Base-by-base conservation (phyloP, 805 yeast genomes). In the Lipomyces anomalus region DNA sequence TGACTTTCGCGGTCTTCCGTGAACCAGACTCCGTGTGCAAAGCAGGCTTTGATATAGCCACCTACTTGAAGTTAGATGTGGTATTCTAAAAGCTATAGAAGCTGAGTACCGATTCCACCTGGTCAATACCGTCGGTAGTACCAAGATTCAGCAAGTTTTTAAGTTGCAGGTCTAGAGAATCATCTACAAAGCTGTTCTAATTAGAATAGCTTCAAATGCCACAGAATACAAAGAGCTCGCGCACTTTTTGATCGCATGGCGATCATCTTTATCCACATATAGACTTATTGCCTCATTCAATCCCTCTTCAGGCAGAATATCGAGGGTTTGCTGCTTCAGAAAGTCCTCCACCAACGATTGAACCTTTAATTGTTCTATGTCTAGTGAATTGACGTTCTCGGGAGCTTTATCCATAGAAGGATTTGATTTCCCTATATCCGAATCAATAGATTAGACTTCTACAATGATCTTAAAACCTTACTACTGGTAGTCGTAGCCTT, bases 251-350 rank as follows among this genome's bases (percentile, higher is more conserved):
- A 90, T 66, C 0, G 89, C 79, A 29, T 70, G 67, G 58, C 82
- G 84, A 61, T 89, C 95, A 48, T 88, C 96, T 53, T 84, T 86
- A 36, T 82, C 87, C 3, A 92, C 80, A 60, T 79, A 83, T 45
- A 72, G 74, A 43, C 75, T 74, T 1, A 92, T 75, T 0, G 94
- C 90, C 28, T 79, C 77, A 40, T 78, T 78, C 61, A 89, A 72
- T 0, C 92, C 94, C 7, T 69, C 64, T 53, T 84, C 90, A 0
- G 87, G 84, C n/a, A 90, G 63, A 36, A 90, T 64, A 2, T 80
- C 71, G 36, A 90, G 67, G 44, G 79, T 75, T 43, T 84, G 76
- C 35, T 80, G 80, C 32, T 73, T 69, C 46, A 90, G 64, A 36
- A 77, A 76, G 43, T 75, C 78, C 36, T 75, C 74, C 22, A 90